Evolutionary conservation across 345 rosid species (phyloP), one percentile per base, ranked within the genome.

Genomic region (Brassica rapa): DNA sequence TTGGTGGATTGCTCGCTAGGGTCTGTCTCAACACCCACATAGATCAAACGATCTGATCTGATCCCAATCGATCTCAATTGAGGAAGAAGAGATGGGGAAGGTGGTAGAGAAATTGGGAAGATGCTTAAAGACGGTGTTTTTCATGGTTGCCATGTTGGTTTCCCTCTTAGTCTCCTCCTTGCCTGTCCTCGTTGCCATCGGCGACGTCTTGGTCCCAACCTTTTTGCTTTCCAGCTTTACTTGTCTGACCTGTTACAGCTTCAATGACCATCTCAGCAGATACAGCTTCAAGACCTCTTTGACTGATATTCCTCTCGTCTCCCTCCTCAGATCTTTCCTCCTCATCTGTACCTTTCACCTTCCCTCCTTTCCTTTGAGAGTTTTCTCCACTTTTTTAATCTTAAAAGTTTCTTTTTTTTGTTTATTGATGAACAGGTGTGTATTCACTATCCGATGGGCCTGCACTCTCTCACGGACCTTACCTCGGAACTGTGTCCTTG

Each of bases 131-230:
- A 94, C 98, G 69, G 80, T 82, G 23, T 92, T 92, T 70, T 94
- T 94, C 80, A 86, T 94, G 92, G 89, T 94, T 80, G 96, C 98
- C 63, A 92, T 94, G 98, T 84, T 94, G 78, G 90, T 86, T 9
- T 94, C 98, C 62, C 87, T 94, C 14, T 73, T 94, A 62, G 89
- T 85, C 8, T 92, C 96, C 12, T 94, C 97, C 24, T 81, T 94
- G 77, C 97, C 96, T 72, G 80, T 94, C 46, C 88, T 94, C 73
- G 98, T 92, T 66, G 88, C 97, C 77, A 62, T 89, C 6, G 89
- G 84, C 3, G 98, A 94, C 70, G 90, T 92, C 7, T 16, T 88
- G 68, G 86, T 89, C 14, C 91, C 91, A 2, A 86, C 82, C 77
- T 84, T 87, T 27, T 69, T 93, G 81, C 73, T 93, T 14, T 80